Percentiles rank a stretch among this genome's conserved stretches.
Conservation (phyloP, 1,284 basidiomycete species). For the Thelephora terrestris region DNA sequence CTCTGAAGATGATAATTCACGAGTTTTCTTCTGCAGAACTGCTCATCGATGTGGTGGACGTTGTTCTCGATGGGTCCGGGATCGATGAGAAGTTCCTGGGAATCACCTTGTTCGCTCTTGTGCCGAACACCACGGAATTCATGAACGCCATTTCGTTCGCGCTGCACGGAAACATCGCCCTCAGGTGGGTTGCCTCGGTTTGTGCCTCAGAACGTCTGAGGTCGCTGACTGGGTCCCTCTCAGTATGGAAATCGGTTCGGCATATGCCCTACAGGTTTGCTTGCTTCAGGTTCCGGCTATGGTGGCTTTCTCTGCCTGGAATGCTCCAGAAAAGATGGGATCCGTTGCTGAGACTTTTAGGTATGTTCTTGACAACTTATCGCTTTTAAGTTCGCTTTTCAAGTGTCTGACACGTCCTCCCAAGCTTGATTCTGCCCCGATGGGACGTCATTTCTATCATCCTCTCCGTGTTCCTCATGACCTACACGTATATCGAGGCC, state of each 20-base stretch:
- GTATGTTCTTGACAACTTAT: constrained; percentile 44
- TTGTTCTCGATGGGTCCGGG: constrained; percentile 85
- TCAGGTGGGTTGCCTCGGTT: constrained; percentile 52
- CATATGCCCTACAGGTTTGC: constrained; percentile 97
- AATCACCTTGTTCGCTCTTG: constrained; percentile 92
- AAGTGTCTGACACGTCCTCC: constrained; percentile 6
- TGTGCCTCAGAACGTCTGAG: neutral
- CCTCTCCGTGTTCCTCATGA: constrained; percentile 91
- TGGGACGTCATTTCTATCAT: constrained; percentile 98
- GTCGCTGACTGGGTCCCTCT: constrained; percentile 1
- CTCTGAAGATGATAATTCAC: neutral
- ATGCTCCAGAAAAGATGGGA: constrained; percentile 75
- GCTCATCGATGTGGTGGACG: constrained; percentile 92
- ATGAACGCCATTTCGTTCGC: constrained; percentile 99
- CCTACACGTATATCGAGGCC: constrained; percentile 98
- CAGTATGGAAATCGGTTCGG: constrained; percentile 99
- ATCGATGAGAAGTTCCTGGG: constrained; percentile 98
- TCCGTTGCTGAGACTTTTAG: constrained; percentile 83
- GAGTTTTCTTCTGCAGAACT: constrained; percentile 48
- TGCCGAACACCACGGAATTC: constrained; percentile 98
- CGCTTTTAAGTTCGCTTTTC: neutral
- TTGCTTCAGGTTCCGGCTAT: constrained; percentile 97
- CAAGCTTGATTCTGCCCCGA: constrained; percentile 91
- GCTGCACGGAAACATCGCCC: constrained; percentile 92
- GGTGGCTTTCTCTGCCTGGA: constrained; percentile 97